phyloP scores from a whole-genome alignment of 768 basidiomycete species.

The Phylloporus sp. region DNA sequence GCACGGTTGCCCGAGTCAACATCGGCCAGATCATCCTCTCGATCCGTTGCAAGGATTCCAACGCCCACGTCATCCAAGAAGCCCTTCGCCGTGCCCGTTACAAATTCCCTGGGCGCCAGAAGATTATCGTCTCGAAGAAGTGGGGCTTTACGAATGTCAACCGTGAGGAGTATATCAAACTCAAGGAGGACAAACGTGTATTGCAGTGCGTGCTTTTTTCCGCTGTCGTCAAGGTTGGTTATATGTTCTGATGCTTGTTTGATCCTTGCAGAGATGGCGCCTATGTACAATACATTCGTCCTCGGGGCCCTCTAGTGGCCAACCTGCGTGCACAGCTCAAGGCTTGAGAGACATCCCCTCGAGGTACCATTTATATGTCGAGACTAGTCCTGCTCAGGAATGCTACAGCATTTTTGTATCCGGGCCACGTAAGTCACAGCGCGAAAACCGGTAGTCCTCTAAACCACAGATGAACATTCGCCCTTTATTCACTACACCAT shows the following conservation, averaged over 20 bases:
- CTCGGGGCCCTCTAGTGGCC: slow-evolving; percentile 77
- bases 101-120: slow-evolving; percentile 99
- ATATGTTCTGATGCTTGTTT: not conserved
- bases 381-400: slow-evolving; percentile 16
- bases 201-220: slow-evolving; percentile 59
- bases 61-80: slow-evolving; percentile 87
- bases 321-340: slow-evolving; percentile 83
- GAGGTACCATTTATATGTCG: slow-evolving; percentile 6
- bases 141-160: slow-evolving; percentile 98
- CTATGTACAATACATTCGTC: slow-evolving; percentile 90
- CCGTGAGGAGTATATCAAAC: slow-evolving; percentile 80
- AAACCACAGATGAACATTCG: slow-evolving; percentile 26
- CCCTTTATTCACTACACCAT: slow-evolving; percentile 74
- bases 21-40: slow-evolving; percentile 94
- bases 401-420: slow-evolving; percentile 17
- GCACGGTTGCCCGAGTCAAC: slow-evolving; percentile 91
- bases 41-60: slow-evolving; percentile 87
- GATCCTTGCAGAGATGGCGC: slow-evolving; percentile 78
- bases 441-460: not conserved
- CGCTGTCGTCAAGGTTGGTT: not conserved
- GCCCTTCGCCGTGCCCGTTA: slow-evolving; percentile 96
- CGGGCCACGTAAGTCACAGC: slow-evolving; percentile 4
- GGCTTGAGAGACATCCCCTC: slow-evolving; percentile 44
- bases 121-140: slow-evolving; percentile 95
- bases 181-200: slow-evolving; percentile 89